Evolutionary conservation across 345 rosid species (phyloP).

Genomic region (Arabidopsis arenosa): DNA sequence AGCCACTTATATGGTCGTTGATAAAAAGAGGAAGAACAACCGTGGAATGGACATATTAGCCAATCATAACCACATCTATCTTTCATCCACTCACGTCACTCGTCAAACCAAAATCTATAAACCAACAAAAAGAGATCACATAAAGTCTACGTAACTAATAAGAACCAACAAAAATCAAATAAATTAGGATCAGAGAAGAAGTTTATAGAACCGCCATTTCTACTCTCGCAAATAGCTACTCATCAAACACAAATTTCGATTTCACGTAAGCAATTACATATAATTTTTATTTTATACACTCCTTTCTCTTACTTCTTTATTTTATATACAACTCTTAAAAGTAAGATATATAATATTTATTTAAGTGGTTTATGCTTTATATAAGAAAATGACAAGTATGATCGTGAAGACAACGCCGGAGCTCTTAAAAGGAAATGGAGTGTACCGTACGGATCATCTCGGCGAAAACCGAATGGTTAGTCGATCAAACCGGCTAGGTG

Average conservation of each 20-base stretch:
- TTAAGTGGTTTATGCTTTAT: conserved; percentile 23
- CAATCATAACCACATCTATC: conserved; percentile 41
- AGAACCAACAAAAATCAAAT: conserved; percentile 33
- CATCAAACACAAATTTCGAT: conserved; percentile 34
- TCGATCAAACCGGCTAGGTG: conserved; percentile 33
- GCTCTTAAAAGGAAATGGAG: conserved; percentile 42
- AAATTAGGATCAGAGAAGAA: conserved; percentile 6
- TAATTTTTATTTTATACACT: neutral
- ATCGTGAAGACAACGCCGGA: conserved; percentile 44
- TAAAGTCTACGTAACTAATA: conserved; percentile 37
- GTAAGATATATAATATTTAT: neutral
- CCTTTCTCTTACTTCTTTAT: neutral
- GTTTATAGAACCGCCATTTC: conserved; percentile 34
- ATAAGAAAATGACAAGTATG: conserved; percentile 44
- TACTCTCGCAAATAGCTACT: conserved; percentile 21
- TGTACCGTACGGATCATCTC: conserved; percentile 37
- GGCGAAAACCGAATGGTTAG: conserved; percentile 23
- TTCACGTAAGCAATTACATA: conserved; percentile 9
- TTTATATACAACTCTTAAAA: conserved; percentile 11
- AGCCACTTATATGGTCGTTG: conserved; percentile 42
- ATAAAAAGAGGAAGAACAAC: conserved; percentile 32
- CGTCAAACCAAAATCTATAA: conserved; percentile 39
- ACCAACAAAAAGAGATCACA: conserved; percentile 31
- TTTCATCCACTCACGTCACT: conserved; percentile 44
- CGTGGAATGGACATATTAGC: conserved; percentile 36